Evolutionary conservation across 345 rosid genomes (phyloP), one percentile per base, ranked within the genome.

Genomic region (Eutrema heterophyllum): DNA sequence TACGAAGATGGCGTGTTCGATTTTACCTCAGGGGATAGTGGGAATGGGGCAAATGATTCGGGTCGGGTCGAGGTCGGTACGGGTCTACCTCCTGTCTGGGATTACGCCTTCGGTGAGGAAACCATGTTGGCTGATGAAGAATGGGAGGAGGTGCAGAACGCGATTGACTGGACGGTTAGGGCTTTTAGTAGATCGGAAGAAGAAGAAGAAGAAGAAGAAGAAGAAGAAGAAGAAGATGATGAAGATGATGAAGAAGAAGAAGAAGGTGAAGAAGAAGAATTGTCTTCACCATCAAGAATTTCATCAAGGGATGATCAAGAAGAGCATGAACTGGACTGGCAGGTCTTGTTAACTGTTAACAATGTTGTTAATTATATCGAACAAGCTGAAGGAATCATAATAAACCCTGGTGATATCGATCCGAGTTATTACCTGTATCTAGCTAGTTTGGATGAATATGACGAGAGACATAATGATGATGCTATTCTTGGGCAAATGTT

Each of bases 91-190:
- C 58, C 74, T 10, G 64, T 67, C 1, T 81, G 82, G 78, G 78
- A 66, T 60, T 35, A 70, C 35, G 60, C 53, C 57, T 68, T 68
- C 35, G 76, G 75, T 39, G 82, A 74, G 29, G 82, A 55, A 70
- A 60, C 57, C 16, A 35, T 45, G 4, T 69, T 48, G 33, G 70
- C 78, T 57, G 55, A 14, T 44, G 87, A 81, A n/a, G 89, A 61
- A 21, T 81, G 80, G 84, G 89, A 81, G 46, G 84, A 83, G 55
- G 80, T 76, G 53, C 75, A 79, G 51, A 59, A 75, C 70, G 74
- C 68, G 3, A 61, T 55, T 59, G 62, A 54, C 70, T 78, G 68
- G 74, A 62, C 76, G 27, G 59, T 39, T 67, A 62, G 46, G 39
- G 74, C 6, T 61, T 68, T 43, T 32, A 72, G 70, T 36, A 36